phyloP scores from a whole-genome alignment of 305 asterid species.

The Petunia hybrid region DNA sequence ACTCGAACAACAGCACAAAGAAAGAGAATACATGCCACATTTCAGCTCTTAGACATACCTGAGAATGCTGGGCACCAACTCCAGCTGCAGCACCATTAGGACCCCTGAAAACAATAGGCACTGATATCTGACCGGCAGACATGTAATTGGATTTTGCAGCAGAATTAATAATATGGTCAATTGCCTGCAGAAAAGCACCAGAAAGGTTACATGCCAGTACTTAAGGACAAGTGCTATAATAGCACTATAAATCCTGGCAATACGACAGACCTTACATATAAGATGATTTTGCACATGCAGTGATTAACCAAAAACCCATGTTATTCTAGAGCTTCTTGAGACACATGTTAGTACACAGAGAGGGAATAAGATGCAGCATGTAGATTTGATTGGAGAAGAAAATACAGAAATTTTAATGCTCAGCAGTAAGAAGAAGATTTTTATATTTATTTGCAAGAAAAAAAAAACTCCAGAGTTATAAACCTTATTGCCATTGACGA shows the following conservation, averaged over 20 bases:
- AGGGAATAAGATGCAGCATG: neutral
- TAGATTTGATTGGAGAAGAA: neutral
- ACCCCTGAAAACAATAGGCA: slow-evolving; percentile 90
- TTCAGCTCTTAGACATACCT: slow-evolving; percentile 50
- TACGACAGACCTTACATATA: too few species aligned
- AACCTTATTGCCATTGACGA: neutral
- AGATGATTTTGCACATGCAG: neutral
- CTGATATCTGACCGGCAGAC: slow-evolving; percentile 92
- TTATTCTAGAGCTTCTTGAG: neutral
- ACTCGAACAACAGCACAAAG: neutral
- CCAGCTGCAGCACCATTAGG: slow-evolving; percentile 98
- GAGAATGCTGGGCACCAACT: slow-evolving; percentile 95
- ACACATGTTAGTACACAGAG: neutral
- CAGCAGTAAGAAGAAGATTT: neutral
- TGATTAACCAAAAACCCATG: neutral
- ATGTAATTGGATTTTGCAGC: slow-evolving; percentile 96
- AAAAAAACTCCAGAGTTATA: too few species aligned
- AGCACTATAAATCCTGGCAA: neutral
- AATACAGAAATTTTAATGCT: neutral
- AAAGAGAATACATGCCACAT: neutral
- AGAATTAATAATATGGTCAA: slow-evolving; percentile 90
- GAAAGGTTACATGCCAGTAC: neutral
- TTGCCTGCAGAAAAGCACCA: slow-evolving; percentile 58
- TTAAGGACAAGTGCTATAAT: neutral
- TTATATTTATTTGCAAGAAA: too few species aligned